phyloP scores from a whole-genome alignment of 345 rosid species.

The Acer yangbiense region DNA sequence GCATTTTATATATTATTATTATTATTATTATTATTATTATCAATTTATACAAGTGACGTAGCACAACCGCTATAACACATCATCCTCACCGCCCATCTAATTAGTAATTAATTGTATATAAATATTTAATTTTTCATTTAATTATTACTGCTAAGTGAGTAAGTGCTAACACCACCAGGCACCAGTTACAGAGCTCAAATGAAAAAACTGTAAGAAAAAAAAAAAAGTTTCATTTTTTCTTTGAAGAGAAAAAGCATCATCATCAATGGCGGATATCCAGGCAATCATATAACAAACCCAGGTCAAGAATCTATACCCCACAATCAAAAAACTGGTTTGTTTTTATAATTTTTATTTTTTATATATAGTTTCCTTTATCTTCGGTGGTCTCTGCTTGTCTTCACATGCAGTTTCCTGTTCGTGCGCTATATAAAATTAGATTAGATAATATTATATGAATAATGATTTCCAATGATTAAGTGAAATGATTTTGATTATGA shows the following conservation, averaged over 20 bases:
- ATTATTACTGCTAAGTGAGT: background rate
- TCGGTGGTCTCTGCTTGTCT: constrained; percentile 26
- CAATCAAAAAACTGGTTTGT: background rate
- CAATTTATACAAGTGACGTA: background rate
- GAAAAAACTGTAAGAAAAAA: background rate
- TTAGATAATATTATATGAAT: background rate
- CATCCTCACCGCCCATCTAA: constrained; percentile 15
- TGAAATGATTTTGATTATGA: constrained; percentile 20
- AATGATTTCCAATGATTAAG: background rate
- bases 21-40: background rate
- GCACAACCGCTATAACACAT: background rate
- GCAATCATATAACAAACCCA: background rate
- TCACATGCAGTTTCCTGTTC: constrained; percentile 49
- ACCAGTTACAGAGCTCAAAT: background rate
- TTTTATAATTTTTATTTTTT: background rate
- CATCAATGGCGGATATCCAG: constrained; percentile 23
- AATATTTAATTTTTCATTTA: background rate
- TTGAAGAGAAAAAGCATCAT: constrained; percentile 5
- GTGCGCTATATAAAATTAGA: constrained; percentile 21
- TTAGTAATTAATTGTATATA: background rate
- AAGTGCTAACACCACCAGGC: background rate
- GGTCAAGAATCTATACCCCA: background rate
- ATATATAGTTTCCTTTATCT: constrained; percentile 5
- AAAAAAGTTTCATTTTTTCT: background rate
- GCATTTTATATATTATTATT: too few relatives aligned